A percentile compares a stretch with the other conserved stretches of the same genome.
phyloP scores from a whole-genome alignment of 768 basidiomycete genomes.

The Psilocybe cubensis region DNA sequence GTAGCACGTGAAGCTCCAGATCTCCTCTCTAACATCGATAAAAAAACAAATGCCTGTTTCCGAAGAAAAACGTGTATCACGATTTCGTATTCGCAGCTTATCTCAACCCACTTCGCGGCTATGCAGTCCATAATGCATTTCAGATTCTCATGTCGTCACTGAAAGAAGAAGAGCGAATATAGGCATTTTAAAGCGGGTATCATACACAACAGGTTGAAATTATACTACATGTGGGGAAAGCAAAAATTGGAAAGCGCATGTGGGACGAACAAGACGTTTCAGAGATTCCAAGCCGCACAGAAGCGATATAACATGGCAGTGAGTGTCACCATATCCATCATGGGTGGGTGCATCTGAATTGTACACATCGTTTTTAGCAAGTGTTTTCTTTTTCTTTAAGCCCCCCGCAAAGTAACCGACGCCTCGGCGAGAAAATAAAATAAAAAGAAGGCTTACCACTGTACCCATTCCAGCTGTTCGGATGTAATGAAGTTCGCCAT shows the following conservation, averaged over 20 bases:
- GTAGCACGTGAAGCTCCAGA: conserved; percentile 36
- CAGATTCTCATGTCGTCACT: conserved; percentile 22
- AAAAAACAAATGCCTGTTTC: conserved; percentile 18
- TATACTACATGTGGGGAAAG: conserved; percentile 20
- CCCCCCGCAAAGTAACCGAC: not conserved
- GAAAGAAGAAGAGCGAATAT: conserved; percentile 17
- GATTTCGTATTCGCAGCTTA: conserved; percentile 5
- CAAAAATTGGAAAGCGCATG: conserved; percentile 10
- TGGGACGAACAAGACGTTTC: conserved; percentile 22
- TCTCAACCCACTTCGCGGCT: conserved; percentile 28
- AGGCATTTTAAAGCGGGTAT: conserved; percentile 18
- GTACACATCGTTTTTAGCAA: not conserved
- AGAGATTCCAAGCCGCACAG: conserved; percentile 58
- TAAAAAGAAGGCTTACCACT: conserved; percentile 55
- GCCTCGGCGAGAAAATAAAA: conserved; percentile 5
- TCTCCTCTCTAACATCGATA: conserved; percentile 30
- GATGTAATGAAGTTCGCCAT: conserved; percentile 84
- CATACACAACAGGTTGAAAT: conserved; percentile 22
- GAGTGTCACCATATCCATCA: conserved; percentile 88
- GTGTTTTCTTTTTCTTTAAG: not conserved
- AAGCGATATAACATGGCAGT: conserved; percentile 88
- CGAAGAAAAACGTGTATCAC: conserved; percentile 12
- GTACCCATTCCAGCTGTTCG: conserved; percentile 80
- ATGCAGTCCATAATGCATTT: not conserved
- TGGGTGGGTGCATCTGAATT: conserved; percentile 78